These are phyloP conservation scores for Capsella rubella DNA, from an alignment of 441 rosid species.

Conservation along the genomic window DNA sequence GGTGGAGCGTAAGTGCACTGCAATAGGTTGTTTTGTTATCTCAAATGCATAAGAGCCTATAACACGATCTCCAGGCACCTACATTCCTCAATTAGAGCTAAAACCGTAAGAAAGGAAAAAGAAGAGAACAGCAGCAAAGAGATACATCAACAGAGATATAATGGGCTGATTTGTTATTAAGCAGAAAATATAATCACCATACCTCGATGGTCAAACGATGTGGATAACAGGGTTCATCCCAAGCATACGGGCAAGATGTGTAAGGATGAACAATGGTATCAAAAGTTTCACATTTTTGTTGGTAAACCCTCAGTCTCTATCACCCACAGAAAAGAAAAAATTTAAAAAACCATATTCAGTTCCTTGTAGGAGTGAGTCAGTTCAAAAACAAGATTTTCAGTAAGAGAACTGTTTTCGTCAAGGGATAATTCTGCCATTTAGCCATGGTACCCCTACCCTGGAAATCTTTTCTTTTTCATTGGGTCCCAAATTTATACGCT, in stretches of 20 bases:
- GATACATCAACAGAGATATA: conserved; percentile 17
- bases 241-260: conserved; percentile 89
- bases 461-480: conserved; percentile 5
- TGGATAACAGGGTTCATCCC: conserved; percentile 99
- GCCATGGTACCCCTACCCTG: conserved; percentile 19
- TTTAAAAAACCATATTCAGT: conserved; percentile 25
- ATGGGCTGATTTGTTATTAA: conserved; percentile 4
- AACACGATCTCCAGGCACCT: conserved; percentile 95
- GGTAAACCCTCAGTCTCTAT: conserved; percentile 88
- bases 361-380: conserved; percentile 23
- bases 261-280: conserved; percentile 85
- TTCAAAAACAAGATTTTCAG: background rate
- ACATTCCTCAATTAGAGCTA: conserved; percentile 37
- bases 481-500: conserved; percentile 35
- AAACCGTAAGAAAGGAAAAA: conserved; percentile 25
- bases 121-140: conserved; percentile 27
- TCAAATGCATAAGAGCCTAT: conserved; percentile 87
- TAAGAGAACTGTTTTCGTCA: background rate
- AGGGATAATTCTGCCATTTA: conserved; percentile 3
- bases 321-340: conserved; percentile 25
- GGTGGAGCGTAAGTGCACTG: conserved; percentile 74
- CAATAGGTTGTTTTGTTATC: conserved; percentile 69
- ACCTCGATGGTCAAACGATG: conserved; percentile 95
- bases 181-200: conserved; percentile 31
- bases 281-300: conserved; percentile 90